Conservation (phyloP, 2,329 filamentous ascomycete species). For the Fonsecaea nubica region DNA sequence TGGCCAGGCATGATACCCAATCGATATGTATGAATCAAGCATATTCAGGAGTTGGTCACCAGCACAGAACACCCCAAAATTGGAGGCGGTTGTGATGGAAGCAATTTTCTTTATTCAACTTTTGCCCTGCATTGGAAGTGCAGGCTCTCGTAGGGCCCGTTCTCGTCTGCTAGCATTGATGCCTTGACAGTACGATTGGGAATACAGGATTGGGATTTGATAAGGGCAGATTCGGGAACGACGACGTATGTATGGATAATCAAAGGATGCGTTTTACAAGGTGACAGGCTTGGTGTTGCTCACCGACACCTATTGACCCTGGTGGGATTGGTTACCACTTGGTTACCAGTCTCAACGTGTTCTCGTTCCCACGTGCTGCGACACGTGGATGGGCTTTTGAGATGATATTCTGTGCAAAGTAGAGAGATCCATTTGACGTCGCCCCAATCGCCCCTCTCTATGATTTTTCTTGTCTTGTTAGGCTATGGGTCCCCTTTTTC, state of each 20-base stretch:
- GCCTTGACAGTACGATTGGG: background rate
- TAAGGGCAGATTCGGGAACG: background rate
- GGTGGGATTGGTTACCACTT: background rate
- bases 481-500: background rate
- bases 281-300: background rate
- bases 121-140: background rate
- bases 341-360: background rate
- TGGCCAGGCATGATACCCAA: slow-evolving; percentile 1
- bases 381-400: background rate
- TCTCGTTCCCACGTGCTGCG: slow-evolving; percentile 4
- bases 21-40: background rate
- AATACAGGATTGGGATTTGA: background rate
- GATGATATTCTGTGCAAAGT: background rate
- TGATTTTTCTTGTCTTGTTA: background rate
- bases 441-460: background rate
- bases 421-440: background rate
- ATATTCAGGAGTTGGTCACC: slow-evolving; percentile 3
- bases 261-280: background rate
- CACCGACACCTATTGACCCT: background rate
- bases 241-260: background rate
- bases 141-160: background rate
- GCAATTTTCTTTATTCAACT: background rate
- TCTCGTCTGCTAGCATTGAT: background rate
- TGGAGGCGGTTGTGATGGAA: slow-evolving; percentile 1
- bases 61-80: background rate